These are phyloP conservation scores for Monosporozyma solicola DNA, from an alignment of 805 yeast genomes.

Conservation along the genomic window DNA sequence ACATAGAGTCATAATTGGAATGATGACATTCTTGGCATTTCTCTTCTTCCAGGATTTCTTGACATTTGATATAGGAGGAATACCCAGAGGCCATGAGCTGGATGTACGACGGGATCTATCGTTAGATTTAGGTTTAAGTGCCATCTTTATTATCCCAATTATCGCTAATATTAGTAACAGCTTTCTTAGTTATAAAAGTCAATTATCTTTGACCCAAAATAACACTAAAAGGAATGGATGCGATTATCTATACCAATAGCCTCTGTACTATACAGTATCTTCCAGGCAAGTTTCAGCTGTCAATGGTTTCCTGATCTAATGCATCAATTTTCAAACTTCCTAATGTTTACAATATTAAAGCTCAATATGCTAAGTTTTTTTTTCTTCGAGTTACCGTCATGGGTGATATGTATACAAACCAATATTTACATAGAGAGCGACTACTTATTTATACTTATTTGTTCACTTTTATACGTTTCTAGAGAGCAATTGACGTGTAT, in stretches of 20 bases:
- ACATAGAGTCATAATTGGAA: conserved; percentile 1
- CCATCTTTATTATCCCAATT: conserved; percentile 18
- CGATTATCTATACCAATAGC: not conserved
- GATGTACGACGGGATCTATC: conserved; percentile 5
- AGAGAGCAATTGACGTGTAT: not conserved
- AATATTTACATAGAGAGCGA: not conserved
- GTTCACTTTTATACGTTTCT: not conserved
- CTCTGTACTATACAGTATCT: not conserved
- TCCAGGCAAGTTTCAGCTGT: not conserved
- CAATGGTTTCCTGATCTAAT: not conserved
- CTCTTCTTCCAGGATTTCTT: conserved; percentile 1
- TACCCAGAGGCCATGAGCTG: conserved; percentile 8
- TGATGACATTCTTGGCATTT: not conserved
- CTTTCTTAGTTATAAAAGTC: conserved; percentile 11
- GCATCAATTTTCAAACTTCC: not conserved
- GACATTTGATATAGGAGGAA: conserved; percentile 7
- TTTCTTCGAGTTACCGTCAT: not conserved
- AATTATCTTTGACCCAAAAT: not conserved
- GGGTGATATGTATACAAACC: not conserved
- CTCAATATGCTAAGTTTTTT: not conserved
- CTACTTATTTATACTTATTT: not conserved
- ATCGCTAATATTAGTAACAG: conserved; percentile 15
- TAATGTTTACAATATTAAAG: not conserved
- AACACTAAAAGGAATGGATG: not conserved
- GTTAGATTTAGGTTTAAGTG: conserved; percentile 23